These are phyloP conservation scores for Leccinum fuscescens DNA, from an alignment of 1,284 basidiomycete species.

Conservation along the genomic window DNA sequence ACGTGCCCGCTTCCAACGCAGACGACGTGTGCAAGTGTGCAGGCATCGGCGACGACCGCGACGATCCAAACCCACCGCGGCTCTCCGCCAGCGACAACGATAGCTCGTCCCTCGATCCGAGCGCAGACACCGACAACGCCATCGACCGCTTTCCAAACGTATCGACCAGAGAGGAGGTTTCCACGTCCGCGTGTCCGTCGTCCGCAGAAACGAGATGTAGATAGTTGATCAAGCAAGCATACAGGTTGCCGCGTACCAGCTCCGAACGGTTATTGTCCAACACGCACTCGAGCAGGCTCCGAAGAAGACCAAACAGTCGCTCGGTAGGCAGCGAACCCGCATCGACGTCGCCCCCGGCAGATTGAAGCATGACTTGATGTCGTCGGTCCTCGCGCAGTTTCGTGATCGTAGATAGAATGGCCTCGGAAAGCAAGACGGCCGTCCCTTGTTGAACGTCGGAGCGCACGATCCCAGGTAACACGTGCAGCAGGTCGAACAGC, in stretches of 20 bases:
- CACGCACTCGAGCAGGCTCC: too few relatives aligned
- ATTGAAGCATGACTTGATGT: too few relatives aligned
- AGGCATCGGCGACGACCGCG: background rate
- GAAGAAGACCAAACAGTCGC: too few relatives aligned
- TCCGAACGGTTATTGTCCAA: too few relatives aligned
- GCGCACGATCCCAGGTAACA: conserved; percentile 65
- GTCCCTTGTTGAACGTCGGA: conserved; percentile 36
- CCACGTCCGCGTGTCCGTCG: too few relatives aligned
- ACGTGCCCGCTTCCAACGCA: conserved; percentile 58
- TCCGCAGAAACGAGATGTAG: too few relatives aligned
- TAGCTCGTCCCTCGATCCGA: conserved; percentile 20
- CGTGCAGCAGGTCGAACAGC: conserved; percentile 47
- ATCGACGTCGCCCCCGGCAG: too few relatives aligned
- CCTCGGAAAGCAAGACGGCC: background rate
- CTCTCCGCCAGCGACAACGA: conserved; percentile 33
- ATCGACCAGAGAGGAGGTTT: conserved; percentile 42
- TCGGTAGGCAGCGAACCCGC: too few relatives aligned
- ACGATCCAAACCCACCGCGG: conserved; percentile 22
- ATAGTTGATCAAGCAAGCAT: too few relatives aligned
- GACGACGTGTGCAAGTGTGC: conserved; percentile 40
- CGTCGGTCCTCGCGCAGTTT: too few relatives aligned
- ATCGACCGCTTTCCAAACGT: background rate
- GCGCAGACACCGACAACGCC: background rate
- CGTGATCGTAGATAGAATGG: too few relatives aligned
- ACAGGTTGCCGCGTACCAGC: too few relatives aligned